Evolutionary conservation across 1,284 basidiomycete species (phyloP).

Genomic region (Boletus semigastroideus): DNA sequence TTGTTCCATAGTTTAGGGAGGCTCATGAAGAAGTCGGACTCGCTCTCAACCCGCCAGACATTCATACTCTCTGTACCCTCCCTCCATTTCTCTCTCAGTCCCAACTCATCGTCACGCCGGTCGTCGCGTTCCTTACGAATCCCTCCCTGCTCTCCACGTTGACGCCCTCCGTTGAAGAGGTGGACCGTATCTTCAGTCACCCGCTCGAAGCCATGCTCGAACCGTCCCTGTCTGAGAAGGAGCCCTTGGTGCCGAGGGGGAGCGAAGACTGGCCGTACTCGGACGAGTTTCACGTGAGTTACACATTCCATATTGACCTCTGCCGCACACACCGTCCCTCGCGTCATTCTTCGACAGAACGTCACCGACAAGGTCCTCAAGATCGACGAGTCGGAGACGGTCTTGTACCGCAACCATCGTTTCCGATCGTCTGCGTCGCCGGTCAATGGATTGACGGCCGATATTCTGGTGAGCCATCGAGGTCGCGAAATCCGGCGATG

Average conservation of each 20-base stretch:
- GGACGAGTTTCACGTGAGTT: conserved; percentile 60
- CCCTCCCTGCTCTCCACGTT: conserved; percentile 48
- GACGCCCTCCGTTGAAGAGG: conserved; percentile 62
- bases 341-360: conserved; percentile 28
- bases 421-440: conserved; percentile 75
- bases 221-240: conserved; percentile 46
- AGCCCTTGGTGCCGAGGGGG: conserved; percentile 53
- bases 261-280: conserved; percentile 78
- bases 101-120: conserved; percentile 64
- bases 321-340: too few species aligned
- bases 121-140: conserved; percentile 70
- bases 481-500: background rate
- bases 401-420: conserved; percentile 69
- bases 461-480: conserved; percentile 62
- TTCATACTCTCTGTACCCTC: conserved; percentile 66
- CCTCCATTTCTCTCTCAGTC: conserved; percentile 71
- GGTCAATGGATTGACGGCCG: conserved; percentile 79
- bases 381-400: conserved; percentile 45
- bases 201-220: conserved; percentile 71
- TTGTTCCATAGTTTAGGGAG: conserved; percentile 61
- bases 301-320: background rate
- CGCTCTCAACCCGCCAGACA: conserved; percentile 52
- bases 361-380: conserved; percentile 49
- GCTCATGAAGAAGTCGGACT: conserved; percentile 81
- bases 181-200: conserved; percentile 77